Evolutionary conservation across 1,139 yeast species (phyloP).

Genomic region (Zygoascus sp.): DNA sequence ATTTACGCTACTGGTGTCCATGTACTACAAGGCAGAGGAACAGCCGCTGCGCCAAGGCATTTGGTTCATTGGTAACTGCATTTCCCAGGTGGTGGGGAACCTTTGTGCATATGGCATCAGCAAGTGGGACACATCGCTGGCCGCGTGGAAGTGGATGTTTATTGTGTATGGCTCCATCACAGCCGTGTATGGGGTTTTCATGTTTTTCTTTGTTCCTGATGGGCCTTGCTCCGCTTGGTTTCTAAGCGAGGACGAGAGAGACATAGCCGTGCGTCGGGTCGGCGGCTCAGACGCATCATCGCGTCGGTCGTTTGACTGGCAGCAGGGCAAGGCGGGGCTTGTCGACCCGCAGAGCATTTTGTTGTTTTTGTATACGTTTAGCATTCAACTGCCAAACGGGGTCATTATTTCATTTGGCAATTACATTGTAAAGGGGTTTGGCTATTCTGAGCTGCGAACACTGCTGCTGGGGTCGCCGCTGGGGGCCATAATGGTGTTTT

Average conservation of each 20-base stretch:
- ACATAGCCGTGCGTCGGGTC: slow-evolving; percentile 50
- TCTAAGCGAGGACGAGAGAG: slow-evolving; percentile 47
- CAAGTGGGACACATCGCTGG: slow-evolving; percentile 30
- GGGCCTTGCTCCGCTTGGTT: slow-evolving; percentile 54
- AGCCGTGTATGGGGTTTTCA: slow-evolving; percentile 44
- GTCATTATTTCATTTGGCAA: slow-evolving; percentile 37
- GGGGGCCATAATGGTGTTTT: slow-evolving; percentile 23
- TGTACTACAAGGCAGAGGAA: slow-evolving; percentile 51
- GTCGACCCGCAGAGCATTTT: slow-evolving; percentile 44
- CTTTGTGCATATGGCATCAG: slow-evolving; percentile 42
- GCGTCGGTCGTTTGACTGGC: slow-evolving; percentile 42
- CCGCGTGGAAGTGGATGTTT: slow-evolving; percentile 59
- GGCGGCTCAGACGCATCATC: slow-evolving; percentile 33
- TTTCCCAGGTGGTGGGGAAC: slow-evolving; percentile 37
- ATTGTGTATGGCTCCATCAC: slow-evolving; percentile 30
- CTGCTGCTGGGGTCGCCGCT: slow-evolving; percentile 27
- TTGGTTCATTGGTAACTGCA: slow-evolving; percentile 22
- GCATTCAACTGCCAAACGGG: slow-evolving; percentile 45
- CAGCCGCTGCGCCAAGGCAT: slow-evolving; percentile 41
- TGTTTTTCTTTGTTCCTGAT: slow-evolving; percentile 48
- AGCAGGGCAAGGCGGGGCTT: slow-evolving; percentile 17
- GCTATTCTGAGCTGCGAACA: slow-evolving; percentile 26
- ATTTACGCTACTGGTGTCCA: slow-evolving; percentile 48
- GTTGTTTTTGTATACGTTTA: slow-evolving; percentile 39
- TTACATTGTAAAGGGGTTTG: slow-evolving; percentile 27